phyloP scores from a whole-genome alignment of 129 eudicot genomes.

The Ambrosia trifida region DNA sequence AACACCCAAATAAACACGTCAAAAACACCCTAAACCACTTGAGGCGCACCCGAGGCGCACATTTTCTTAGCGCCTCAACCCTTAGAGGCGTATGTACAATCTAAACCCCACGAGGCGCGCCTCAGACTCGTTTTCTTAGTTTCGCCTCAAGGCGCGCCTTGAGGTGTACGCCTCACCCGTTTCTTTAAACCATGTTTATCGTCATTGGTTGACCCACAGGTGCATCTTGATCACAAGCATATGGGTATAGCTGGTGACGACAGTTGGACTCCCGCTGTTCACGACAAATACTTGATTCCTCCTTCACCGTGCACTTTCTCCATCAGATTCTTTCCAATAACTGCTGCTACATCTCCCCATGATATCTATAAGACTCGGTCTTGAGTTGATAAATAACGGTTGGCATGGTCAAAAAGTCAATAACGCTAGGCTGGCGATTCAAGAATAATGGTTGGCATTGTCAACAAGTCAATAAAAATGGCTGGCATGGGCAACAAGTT shows the following conservation, averaged over 20 bases:
- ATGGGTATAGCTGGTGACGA: constrained; percentile 99
- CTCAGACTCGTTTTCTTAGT: no score
- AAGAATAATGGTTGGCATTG: constrained; percentile 4
- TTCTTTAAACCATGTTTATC: no score
- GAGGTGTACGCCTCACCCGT: no score
- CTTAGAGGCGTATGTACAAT: no score
- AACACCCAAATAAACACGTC: no score
- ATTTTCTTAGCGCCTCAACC: no score
- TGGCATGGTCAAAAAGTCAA: constrained; percentile 24
- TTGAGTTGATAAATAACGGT: constrained; percentile 20
- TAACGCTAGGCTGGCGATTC: neutral
- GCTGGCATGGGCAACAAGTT: constrained; percentile 22
- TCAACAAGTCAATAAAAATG: constrained; percentile 18
- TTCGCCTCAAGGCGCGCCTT: no score
- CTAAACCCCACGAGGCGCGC: no score
- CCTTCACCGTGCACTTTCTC: constrained; percentile 71
- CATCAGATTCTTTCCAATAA: constrained; percentile 61
- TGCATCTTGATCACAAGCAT: constrained; percentile 98
- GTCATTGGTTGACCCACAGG: constrained; percentile 40
- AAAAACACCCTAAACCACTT: no score
- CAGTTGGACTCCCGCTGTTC: constrained; percentile 93
- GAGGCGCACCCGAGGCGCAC: no score
- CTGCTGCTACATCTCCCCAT: constrained; percentile 42
- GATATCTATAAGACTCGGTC: constrained; percentile 54
- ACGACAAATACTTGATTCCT: constrained; percentile 70